Percentiles rank a stretch among this genome's conserved stretches.
Conservation (phyloP, 176 grass and related monocot genomes). For the Avena atlantica region DNA sequence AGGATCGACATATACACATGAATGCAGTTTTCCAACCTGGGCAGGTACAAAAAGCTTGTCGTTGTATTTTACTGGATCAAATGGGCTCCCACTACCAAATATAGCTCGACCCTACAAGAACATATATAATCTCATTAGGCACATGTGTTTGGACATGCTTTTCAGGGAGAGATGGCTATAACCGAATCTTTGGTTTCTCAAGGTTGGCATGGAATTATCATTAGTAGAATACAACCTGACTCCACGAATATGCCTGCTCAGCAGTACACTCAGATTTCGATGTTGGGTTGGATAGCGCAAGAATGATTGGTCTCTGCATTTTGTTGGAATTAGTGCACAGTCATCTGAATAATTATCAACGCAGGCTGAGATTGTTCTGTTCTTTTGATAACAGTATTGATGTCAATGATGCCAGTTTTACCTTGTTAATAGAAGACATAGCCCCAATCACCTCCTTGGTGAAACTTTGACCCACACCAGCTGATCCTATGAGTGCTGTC, state of each 20-base stretch:
- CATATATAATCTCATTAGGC: conserved; percentile 8
- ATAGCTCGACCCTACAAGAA: conserved; percentile 65
- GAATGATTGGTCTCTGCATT: conserved; percentile 84
- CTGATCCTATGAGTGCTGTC: conserved; percentile 71
- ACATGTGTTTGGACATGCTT: conserved; percentile 13
- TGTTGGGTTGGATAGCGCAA: conserved; percentile 88
- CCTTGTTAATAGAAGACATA: conserved; percentile 85
- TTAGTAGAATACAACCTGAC: conserved; percentile 58
- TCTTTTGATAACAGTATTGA: neutral
- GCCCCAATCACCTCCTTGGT: conserved; percentile 82
- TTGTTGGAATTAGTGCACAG: conserved; percentile 21
- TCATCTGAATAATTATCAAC: neutral
- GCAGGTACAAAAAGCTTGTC: conserved; percentile 72
- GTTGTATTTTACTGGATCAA: conserved; percentile 87
- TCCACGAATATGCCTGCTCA: conserved; percentile 93
- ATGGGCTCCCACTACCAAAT: conserved; percentile 97
- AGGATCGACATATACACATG: neutral
- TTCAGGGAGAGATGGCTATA: neutral
- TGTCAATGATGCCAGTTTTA: conserved; percentile 31
- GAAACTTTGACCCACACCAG: conserved; percentile 88
- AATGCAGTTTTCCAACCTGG: conserved; percentile 53
- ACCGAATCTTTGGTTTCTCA: neutral
- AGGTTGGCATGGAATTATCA: neutral
- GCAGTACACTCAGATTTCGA: conserved; percentile 89
- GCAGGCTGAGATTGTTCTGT: neutral